phyloP scores from a whole-genome alignment of 495 filamentous ascomycete genomes.

The Trichocladium uniseriatum region DNA sequence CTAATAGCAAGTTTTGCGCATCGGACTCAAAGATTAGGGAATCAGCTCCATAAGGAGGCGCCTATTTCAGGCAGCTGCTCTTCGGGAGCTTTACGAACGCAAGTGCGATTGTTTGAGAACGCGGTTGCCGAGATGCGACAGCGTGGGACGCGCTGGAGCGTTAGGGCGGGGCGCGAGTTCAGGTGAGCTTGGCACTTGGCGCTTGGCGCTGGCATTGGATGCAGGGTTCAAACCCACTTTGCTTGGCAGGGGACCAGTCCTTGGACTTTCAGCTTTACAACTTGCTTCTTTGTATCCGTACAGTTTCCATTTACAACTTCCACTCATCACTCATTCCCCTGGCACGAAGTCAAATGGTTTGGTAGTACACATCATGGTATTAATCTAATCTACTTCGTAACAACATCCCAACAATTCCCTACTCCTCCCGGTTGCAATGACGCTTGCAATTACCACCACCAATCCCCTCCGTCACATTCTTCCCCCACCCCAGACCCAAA shows the following conservation, averaged over 20 bases:
- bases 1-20: no score
- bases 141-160: neutral
- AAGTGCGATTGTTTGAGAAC: neutral
- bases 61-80: neutral
- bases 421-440: no score
- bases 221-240: neutral
- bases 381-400: no score
- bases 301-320: no score
- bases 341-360: no score
- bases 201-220: neutral
- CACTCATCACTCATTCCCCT: no score
- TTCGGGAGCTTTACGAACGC: neutral
- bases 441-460: neutral
- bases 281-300: no score
- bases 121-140: constrained; percentile 2
- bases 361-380: no score
- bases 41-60: neutral
- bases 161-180: constrained; percentile 5
- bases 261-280: no score
- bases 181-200: constrained; percentile 5
- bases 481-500: constrained; percentile 45
- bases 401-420: no score
- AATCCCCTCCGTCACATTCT: constrained; percentile 13
- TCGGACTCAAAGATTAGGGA: neutral
- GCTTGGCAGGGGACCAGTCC: neutral